Evolutionary conservation across 768 basidiomycete species (phyloP), one percentile per base, ranked within the genome.

Genomic region (Hemileccinum rubropunctum): DNA sequence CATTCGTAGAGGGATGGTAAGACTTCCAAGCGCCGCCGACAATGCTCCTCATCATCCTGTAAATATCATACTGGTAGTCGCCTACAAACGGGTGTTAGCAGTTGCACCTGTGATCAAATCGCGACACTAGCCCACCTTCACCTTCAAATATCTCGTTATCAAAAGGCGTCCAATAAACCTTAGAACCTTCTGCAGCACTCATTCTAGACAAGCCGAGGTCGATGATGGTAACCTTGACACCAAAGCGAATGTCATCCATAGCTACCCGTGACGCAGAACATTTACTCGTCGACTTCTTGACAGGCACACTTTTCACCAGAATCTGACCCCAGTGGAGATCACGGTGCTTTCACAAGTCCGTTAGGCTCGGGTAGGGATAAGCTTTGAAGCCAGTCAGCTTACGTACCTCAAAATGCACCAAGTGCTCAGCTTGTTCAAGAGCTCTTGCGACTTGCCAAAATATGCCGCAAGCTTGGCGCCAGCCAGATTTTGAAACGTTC

Each of bases 301-400:
- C 53, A 20, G 76, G 68, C 3, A 78, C 50, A 51, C 77, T 75
- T 61, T 84, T 84, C 42, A 98, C 82, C 8, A 99, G 77, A 43
- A 99, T 88, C 67, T 99, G 97, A 18, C 97, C 97, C 82, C 91
- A 92, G 60, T 99, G 97, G n/a, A 99, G 81, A 67, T 99, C 97
- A 28, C 97, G 92, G 69, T 99, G 97, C 95, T 99, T 61, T 42
- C 32, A 30, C 4, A 43, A 18, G 36, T 26, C 26, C 42, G 45
- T 53, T 27, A 57, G 47, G 11, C 44, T 36, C 18, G 7, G 35
- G 17, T 18, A n/a, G n/a, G 27, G 38, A 21, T 18, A 47, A 17
- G 40, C 23, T 4, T 40, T 14, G 39, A 39, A 28, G 13, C 6
- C 15, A 7, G 45, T 33, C 15, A 20, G 42, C 3, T 35, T 37